These are phyloP conservation scores for Bruguiera gymnorhiza DNA, from an alignment of 345 rosid genomes.

Conservation along the genomic window DNA sequence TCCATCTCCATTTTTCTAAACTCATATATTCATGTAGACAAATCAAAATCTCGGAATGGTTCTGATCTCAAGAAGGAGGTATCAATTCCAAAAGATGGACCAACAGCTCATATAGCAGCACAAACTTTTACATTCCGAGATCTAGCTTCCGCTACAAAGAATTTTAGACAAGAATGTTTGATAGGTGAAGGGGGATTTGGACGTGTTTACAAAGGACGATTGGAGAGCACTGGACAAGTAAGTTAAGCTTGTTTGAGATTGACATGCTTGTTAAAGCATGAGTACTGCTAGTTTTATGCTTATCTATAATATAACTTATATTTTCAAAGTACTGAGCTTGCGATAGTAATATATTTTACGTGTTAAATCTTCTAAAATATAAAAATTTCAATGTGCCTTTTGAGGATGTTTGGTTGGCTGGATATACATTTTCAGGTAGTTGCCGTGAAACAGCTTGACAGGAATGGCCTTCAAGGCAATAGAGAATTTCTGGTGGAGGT, in stretches of 20 bases:
- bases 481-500: slow-evolving; percentile 98
- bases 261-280: background rate
- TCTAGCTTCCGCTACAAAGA: slow-evolving; percentile 83
- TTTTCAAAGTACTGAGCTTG: background rate
- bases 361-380: background rate
- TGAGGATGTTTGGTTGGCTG: slow-evolving; percentile 9
- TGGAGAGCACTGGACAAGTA: slow-evolving; percentile 95
- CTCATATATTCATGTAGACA: slow-evolving; percentile 43
- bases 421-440: slow-evolving; percentile 57
- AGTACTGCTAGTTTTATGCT: background rate
- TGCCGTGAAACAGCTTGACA: slow-evolving; percentile 91
- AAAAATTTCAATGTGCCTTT: background rate
- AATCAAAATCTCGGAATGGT: slow-evolving; percentile 65
- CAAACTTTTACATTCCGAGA: slow-evolving; percentile 90
- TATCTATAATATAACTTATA: background rate
- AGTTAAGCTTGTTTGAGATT: slow-evolving; percentile 8
- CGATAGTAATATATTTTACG: background rate
- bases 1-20: background rate
- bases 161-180: slow-evolving; percentile 71
- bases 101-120: slow-evolving; percentile 75
- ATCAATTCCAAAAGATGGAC: slow-evolving; percentile 60
- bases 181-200: slow-evolving; percentile 98
- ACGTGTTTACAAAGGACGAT: slow-evolving; percentile 83
- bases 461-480: slow-evolving; percentile 95
- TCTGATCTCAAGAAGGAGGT: slow-evolving; percentile 68